A percentile compares a stretch with the other conserved stretches of the same genome.
phyloP scores from a whole-genome alignment of 768 basidiomycete species.

The Suillus sp. region DNA sequence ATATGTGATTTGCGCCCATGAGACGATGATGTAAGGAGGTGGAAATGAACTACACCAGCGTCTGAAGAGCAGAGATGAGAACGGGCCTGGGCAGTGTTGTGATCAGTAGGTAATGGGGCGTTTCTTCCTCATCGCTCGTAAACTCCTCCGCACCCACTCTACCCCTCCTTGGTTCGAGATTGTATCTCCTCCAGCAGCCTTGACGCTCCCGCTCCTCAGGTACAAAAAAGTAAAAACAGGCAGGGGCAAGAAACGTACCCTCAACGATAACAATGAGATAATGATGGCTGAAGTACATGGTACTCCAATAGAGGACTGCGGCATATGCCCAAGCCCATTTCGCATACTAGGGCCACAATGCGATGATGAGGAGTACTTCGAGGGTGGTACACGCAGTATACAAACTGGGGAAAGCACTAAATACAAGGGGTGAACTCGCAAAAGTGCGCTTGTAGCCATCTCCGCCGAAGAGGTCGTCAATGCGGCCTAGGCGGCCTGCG shows the following conservation, averaged over 20 bases:
- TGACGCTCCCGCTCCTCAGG: conserved; percentile 66
- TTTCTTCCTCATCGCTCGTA: conserved; percentile 62
- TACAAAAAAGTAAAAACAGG: conserved; percentile 86
- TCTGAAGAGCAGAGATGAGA: not conserved
- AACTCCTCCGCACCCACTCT: conserved; percentile 34
- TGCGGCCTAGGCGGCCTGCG: conserved; percentile 88
- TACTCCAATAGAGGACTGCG: conserved; percentile 93
- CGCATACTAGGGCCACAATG: conserved; percentile 85
- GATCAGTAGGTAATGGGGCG: conserved; percentile 73
- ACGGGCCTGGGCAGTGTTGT: not conserved
- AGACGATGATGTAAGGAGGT: not conserved
- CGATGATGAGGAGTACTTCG: conserved; percentile 88
- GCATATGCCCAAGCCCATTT: conserved; percentile 81
- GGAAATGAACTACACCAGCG: not conserved
- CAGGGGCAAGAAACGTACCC: conserved; percentile 87
- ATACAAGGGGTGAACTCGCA: conserved; percentile 87
- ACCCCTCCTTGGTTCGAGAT: conserved; percentile 55
- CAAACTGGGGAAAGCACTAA: conserved; percentile 95
- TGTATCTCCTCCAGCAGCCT: conserved; percentile 53
- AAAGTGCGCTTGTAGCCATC: conserved; percentile 79
- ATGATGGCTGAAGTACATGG: conserved; percentile 98
- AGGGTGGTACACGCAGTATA: conserved; percentile 91
- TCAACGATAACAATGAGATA: conserved; percentile 98
- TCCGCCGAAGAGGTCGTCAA: conserved; percentile 83
- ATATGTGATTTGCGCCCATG: not conserved